A percentile compares a stretch with the other conserved stretches of the same genome.
These are phyloP conservation scores for Parastagonospora avenae DNA, from an alignment of 2,329 filamentous ascomycete species.

Conservation along the genomic window DNA sequence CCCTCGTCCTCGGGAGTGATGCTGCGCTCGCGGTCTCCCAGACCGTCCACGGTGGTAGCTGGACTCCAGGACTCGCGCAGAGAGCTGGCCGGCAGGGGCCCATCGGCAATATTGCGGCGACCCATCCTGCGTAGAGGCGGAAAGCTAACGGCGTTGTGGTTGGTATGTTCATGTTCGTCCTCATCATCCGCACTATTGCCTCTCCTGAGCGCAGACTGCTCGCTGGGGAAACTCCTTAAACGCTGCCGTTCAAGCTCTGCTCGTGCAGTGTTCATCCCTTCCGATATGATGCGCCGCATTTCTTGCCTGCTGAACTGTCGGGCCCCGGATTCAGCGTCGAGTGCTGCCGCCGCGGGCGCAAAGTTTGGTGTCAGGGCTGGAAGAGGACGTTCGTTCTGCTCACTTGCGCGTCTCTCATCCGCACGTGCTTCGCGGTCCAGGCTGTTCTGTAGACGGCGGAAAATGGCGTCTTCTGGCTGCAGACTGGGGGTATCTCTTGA, in stretches of 20 bases:
- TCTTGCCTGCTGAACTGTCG: not conserved
- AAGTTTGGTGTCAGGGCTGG: slow-evolving; percentile 43
- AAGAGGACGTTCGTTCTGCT: slow-evolving; percentile 22
- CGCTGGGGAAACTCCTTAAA: slow-evolving; percentile 15
- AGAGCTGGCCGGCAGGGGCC: slow-evolving; percentile 43
- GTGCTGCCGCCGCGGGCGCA: slow-evolving; percentile 35
- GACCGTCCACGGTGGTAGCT: slow-evolving; percentile 63
- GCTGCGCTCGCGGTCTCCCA: slow-evolving; percentile 84
- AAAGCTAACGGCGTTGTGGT: slow-evolving; percentile 35
- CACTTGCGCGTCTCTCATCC: slow-evolving; percentile 14
- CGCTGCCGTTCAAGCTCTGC: slow-evolving; percentile 1
- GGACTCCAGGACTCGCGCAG: slow-evolving; percentile 47
- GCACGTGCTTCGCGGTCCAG: slow-evolving; percentile 18
- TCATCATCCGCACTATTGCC: slow-evolving; percentile 14
- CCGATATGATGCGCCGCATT: no score
- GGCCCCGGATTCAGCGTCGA: slow-evolving; percentile 3
- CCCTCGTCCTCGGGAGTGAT: slow-evolving; percentile 64
- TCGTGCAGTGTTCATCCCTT: no score
- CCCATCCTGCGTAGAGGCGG: slow-evolving; percentile 47
- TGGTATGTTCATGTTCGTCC: slow-evolving; percentile 27
- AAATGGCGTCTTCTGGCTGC: slow-evolving; percentile 16
- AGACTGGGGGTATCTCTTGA: slow-evolving; percentile 17
- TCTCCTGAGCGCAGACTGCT: slow-evolving; percentile 1
- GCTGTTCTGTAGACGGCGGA: slow-evolving; percentile 16
- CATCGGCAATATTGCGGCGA: slow-evolving; percentile 44